Evolutionary conservation across 768 basidiomycete genomes (phyloP).

Genomic region (Leccinum truebloodii): DNA sequence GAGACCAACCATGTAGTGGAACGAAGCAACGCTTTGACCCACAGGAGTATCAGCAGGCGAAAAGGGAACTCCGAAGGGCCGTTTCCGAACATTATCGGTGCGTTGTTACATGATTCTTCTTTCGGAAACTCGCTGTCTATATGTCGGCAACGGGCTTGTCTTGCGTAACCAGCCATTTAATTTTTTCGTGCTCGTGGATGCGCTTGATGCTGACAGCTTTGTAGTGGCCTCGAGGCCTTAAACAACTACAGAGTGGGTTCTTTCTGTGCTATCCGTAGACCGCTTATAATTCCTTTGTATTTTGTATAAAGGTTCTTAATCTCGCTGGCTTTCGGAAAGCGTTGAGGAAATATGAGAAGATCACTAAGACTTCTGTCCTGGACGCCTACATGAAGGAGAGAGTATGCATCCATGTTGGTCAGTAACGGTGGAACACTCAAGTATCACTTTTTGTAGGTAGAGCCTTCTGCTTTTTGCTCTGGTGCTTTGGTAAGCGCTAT

Average conservation of each 20-base stretch:
- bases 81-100: constrained; percentile 82
- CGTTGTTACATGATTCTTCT: constrained; percentile 7
- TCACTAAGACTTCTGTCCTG: constrained; percentile 69
- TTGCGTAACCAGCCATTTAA: neutral
- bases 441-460: constrained; percentile 47
- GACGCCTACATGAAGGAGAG: constrained; percentile 81
- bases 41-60: constrained; percentile 82
- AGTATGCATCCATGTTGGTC: constrained; percentile 36
- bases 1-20: neutral
- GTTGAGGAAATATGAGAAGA: constrained; percentile 83
- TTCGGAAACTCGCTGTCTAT: neutral
- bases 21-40: constrained; percentile 47
- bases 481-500: constrained; percentile 60
- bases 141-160: neutral
- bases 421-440: neutral
- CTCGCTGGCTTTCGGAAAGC: constrained; percentile 87
- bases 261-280: neutral
- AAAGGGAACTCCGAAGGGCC: constrained; percentile 81
- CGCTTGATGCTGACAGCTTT: constrained; percentile 12
- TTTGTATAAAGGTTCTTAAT: constrained; percentile 67
- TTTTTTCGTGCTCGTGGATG: neutral
- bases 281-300: neutral
- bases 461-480: constrained; percentile 66
- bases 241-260: constrained; percentile 81
- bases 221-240: constrained; percentile 76